A percentile compares a stretch with the other conserved stretches of the same genome.
These are phyloP conservation scores for Saturnispora sekii DNA, from an alignment of 805 yeast species.

Conservation along the genomic window DNA sequence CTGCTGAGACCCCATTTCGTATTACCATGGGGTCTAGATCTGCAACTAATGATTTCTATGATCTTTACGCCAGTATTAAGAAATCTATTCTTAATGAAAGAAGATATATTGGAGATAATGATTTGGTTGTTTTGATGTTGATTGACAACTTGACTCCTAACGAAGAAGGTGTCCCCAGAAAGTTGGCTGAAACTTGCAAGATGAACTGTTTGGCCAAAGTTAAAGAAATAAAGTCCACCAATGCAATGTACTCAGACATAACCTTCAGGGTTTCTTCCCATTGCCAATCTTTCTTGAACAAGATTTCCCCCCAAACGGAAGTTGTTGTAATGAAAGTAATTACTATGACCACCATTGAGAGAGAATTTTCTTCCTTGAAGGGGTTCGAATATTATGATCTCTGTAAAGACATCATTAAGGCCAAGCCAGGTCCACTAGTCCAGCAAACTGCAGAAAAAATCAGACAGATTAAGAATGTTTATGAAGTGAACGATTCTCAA, in stretches of 20 bases:
- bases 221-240: constrained; percentile 56
- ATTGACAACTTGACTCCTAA: constrained; percentile 32
- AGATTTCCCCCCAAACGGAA: constrained; percentile 53
- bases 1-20: constrained; percentile 51
- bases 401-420: constrained; percentile 53
- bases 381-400: constrained; percentile 80
- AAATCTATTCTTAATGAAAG: constrained; percentile 40
- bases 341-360: constrained; percentile 85
- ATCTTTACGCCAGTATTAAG: constrained; percentile 66
- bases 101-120: constrained; percentile 58
- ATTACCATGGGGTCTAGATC: constrained; percentile 70
- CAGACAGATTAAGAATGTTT: constrained; percentile 34
- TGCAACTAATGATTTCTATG: constrained; percentile 79
- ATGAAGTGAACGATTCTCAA: constrained; percentile 76
- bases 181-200: constrained; percentile 12
- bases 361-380: constrained; percentile 78
- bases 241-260: constrained; percentile 61
- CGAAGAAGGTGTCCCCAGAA: constrained; percentile 17
- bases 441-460: constrained; percentile 31
- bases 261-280: constrained; percentile 58
- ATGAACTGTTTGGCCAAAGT: constrained; percentile 77
- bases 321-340: constrained; percentile 64
- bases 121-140: constrained; percentile 56
- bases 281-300: constrained; percentile 36
- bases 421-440: constrained; percentile 43